phyloP scores from a whole-genome alignment of 2,329 filamentous ascomycete species.

The Lachnellula cervina region DNA sequence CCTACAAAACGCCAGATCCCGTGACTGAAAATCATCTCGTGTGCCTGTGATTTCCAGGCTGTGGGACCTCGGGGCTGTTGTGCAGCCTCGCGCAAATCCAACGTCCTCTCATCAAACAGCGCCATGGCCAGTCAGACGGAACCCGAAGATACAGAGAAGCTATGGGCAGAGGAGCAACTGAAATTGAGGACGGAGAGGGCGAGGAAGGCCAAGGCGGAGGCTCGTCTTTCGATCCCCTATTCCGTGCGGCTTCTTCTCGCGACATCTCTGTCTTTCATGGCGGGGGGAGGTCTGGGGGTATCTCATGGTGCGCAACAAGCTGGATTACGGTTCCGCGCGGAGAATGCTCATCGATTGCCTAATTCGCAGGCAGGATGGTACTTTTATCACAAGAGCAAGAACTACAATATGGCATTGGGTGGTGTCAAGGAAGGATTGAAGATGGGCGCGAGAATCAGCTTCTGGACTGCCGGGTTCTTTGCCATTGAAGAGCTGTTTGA shows the following conservation, averaged over 20 bases:
- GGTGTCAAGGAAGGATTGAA: constrained; percentile 73
- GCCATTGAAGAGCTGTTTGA: constrained; percentile 83
- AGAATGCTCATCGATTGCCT: constrained; percentile 92
- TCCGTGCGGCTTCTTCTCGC: constrained; percentile 62
- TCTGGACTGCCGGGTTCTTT: constrained; percentile 74
- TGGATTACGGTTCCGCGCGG: constrained; percentile 82
- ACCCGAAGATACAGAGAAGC: constrained; percentile 6
- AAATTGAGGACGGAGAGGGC: background rate
- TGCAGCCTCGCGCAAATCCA: constrained; percentile 12
- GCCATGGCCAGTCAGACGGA: constrained; percentile 12
- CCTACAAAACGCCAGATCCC: background rate
- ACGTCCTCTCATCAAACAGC: constrained; percentile 11
- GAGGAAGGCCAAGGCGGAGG: constrained; percentile 1
- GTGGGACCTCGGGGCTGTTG: constrained; percentile 2
- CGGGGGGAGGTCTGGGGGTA: constrained; percentile 68
- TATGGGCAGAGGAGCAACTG: background rate
- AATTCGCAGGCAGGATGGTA: constrained; percentile 84
- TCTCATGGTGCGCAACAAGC: constrained; percentile 68
- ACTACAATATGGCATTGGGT: constrained; percentile 77
- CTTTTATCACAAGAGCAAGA: constrained; percentile 98
- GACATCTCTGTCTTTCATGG: constrained; percentile 55
- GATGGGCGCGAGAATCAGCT: constrained; percentile 65
- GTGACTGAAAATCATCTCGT: constrained; percentile 1
- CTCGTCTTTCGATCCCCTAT: constrained; percentile 57
- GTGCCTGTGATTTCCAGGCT: background rate